Evolutionary conservation across 106 monocot species (phyloP).

Genomic region (Gastrodia elata): DNA sequence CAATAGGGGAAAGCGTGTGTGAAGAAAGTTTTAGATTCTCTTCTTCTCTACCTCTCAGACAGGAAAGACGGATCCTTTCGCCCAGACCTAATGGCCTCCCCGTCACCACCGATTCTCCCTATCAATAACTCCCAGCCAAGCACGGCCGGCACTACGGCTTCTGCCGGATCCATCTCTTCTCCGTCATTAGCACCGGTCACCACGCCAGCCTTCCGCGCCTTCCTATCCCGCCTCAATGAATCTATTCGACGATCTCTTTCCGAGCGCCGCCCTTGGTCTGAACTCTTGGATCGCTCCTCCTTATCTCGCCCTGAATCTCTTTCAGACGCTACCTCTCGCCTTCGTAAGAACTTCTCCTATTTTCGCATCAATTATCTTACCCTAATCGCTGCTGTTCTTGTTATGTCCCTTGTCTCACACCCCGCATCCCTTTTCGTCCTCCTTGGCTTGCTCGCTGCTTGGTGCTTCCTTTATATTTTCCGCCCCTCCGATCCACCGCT

Average conservation of each 20-base stretch:
- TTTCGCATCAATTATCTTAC: slow-evolving; percentile 39
- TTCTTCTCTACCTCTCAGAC: neutral
- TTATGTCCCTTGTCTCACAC: slow-evolving; percentile 31
- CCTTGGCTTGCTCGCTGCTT: slow-evolving; percentile 30
- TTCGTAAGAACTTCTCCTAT: slow-evolving; percentile 36
- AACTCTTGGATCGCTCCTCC: slow-evolving; percentile 37
- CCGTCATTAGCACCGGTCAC: neutral
- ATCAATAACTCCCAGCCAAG: neutral
- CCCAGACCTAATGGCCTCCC: slow-evolving; percentile 1
- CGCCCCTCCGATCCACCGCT: slow-evolving; percentile 30
- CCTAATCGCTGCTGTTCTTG: slow-evolving; percentile 24
- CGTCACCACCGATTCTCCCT: slow-evolving; percentile 4
- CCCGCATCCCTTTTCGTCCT: slow-evolving; percentile 32
- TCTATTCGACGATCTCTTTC: slow-evolving; percentile 27
- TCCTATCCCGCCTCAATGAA: slow-evolving; percentile 29
- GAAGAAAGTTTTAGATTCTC: too few species aligned
- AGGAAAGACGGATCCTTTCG: too few species aligned
- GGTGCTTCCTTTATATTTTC: slow-evolving; percentile 43
- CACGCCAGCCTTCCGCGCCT: slow-evolving; percentile 6
- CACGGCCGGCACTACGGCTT: neutral
- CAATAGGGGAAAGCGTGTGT: too few species aligned
- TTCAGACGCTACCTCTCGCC: slow-evolving; percentile 25
- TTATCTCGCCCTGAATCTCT: slow-evolving; percentile 28
- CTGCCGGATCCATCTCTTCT: neutral
- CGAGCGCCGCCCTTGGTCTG: slow-evolving; percentile 39